phyloP scores from a whole-genome alignment of 352 stramenopile genomes.

The Nothophytophthora sp. region DNA sequence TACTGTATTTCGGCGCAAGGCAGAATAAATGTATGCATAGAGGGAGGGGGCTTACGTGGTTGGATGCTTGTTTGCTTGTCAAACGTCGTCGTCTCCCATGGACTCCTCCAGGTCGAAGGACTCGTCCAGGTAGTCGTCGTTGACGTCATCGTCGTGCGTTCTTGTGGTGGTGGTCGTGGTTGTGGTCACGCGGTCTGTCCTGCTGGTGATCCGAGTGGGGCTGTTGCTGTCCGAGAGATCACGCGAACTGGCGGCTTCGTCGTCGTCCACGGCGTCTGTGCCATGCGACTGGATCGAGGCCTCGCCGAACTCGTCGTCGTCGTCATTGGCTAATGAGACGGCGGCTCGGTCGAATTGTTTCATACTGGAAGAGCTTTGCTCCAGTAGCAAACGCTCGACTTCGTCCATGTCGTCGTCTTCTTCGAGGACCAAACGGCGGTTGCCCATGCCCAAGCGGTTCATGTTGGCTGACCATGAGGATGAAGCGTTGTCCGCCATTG shows the following conservation, averaged over 20 bases:
- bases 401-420: conserved; percentile 37
- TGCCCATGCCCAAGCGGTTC: conserved; percentile 11
- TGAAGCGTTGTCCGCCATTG: conserved; percentile 4
- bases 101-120: conserved; percentile 81
- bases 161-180: conserved; percentile 3
- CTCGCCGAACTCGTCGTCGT: conserved; percentile 17
- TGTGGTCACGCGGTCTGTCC: conserved; percentile 6
- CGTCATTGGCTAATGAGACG: neutral
- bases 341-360: neutral
- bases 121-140: conserved; percentile 64
- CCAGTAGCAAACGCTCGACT: conserved; percentile 20
- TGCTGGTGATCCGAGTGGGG: conserved; percentile 1
- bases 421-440: conserved; percentile 13
- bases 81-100: conserved; percentile 53
- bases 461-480: conserved; percentile 1
- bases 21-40: too few species aligned
- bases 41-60: too few species aligned
- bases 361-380: conserved; percentile 14
- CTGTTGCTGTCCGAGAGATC: conserved; percentile 3
- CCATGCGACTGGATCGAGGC: conserved; percentile 5
- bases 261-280: conserved; percentile 13
- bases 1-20: conserved; percentile 7
- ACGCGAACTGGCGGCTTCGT: conserved; percentile 1
- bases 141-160: conserved; percentile 18
- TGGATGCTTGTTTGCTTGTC: conserved; percentile 1